Evolutionary conservation across 495 filamentous ascomycete species (phyloP), one percentile per base, ranked within the genome.

Genomic region (Aspergillus hancockii): DNA sequence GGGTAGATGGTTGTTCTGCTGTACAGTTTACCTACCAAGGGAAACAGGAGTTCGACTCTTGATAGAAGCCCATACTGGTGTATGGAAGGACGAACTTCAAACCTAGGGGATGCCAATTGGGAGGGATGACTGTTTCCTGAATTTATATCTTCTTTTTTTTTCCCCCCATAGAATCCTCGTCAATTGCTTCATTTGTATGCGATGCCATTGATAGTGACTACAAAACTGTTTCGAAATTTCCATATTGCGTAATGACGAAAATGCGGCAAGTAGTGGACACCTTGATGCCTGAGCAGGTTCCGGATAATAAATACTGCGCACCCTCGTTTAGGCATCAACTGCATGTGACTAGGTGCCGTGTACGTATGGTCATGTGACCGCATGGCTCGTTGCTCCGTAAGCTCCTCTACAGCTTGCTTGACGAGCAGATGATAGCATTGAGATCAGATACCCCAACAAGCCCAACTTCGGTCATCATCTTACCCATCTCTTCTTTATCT

Each of bases 361-460:
- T 9, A 47, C n/a, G 4, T 10, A 19, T 28, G n/a, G 43, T 71
- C 74, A 77, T 57, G 70, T 77, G 72, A 75, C 40, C 52, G 8
- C 7, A 28, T 31, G 46, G 52, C 51, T 49, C 36, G 58, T 49
- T 56, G 56, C 52, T 54, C 43, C 50, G 59, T 63, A 61, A 75
- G 74, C 71, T 76, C 63, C 70, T 75, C 63, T 71, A 63, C 65
- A 67, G 67, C 67, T 70, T 58, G 67, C 67, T 70, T 58, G 55
- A 60, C 57, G 46, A 59, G 63, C 60, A 57, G 55, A 31, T 47
- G 41, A 25, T 31, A 49, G 31, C 31, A 55, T 57, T 59, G 49
- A 61, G 52, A 52, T 23, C 54, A 52, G 59, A 63, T 60, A 64
- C 49, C 46, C 41, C 58, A 56, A 52, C 47, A 54, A 54, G 36